Evolutionary conservation across 768 basidiomycete genomes (phyloP).

Genomic region (Mycena chlorophos): DNA sequence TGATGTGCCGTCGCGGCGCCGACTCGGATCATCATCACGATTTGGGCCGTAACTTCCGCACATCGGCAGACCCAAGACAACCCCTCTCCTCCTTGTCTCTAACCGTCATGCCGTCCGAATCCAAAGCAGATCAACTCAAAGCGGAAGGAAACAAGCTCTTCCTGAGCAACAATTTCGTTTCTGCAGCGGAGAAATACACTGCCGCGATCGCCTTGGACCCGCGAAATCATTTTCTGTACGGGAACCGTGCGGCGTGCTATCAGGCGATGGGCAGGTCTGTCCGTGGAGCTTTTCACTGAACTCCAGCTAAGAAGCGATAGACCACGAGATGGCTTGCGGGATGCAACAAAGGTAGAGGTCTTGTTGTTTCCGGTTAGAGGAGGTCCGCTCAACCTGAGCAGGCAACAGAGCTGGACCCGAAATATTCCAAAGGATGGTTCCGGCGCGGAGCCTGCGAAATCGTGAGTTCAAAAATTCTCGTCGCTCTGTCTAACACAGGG

Average conservation of each 20-base stretch:
- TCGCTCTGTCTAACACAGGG: not conserved
- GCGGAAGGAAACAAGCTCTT: constrained; percentile 39
- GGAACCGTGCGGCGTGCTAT: constrained; percentile 39
- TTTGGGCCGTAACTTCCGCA: no score
- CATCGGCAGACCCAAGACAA: no score
- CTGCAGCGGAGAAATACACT: constrained; percentile 33
- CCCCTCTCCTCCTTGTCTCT: not conserved
- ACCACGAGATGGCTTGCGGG: constrained; percentile 1
- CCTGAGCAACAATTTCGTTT: constrained; percentile 27
- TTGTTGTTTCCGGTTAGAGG: not conserved
- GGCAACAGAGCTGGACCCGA: constrained; percentile 8
- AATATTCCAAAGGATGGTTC: constrained; percentile 15
- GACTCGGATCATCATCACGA: no score
- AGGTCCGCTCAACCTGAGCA: not conserved
- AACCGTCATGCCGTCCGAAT: not conserved
- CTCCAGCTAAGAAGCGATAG: not conserved
- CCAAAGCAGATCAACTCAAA: constrained; percentile 28
- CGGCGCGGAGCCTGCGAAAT: constrained; percentile 8
- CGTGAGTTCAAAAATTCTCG: not conserved
- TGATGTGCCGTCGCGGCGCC: not conserved
- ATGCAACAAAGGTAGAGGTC: constrained; percentile 5
- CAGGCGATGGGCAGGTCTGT: constrained; percentile 25
- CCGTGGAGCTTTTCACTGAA: not conserved
- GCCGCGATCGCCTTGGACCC: constrained; percentile 33
- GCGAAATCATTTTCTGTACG: constrained; percentile 37